Base-by-base conservation (phyloP, 2,329 filamentous ascomycete genomes). In the Westerdykella aurantiaca region DNA sequence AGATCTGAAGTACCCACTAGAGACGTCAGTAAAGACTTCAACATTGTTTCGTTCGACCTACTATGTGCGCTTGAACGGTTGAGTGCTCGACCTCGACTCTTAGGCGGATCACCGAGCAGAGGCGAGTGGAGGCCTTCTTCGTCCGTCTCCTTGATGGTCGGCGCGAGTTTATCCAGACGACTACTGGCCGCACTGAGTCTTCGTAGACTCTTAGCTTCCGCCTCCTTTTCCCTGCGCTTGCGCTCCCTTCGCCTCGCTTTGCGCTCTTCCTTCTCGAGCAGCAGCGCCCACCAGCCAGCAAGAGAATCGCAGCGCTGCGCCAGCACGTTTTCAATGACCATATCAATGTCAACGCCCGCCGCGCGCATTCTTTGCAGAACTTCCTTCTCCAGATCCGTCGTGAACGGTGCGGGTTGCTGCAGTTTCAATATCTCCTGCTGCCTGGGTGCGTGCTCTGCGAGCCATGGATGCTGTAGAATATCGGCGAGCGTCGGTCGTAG, bases 241-340 rank as follows among this genome's bases (percentile, higher is more conserved):
- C 82, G 80, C 57, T 96, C 89, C 49, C 84, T 77, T 48, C 89
- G 77, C 49, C 72, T 78, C 51, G 90, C 83, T 67, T 98, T 98
- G 7, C 89, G 81, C 63, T 89, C 81, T 62, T 98, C 93, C 65
- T 97, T 98, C 61, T 97, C 93, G 9, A 97, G 81, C 33, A 98
- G 71, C 22, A 98, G 69, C 3, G 88, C 86, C 93, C 93, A 98
- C 93, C 93, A 98, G 5, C 93, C 93, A 40, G 89, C 88, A 39
- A 98, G 72, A 5, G 85, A 79, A 68, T 98, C 91, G 61, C 93
- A 97, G 52, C 88, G 80, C 64, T 95, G 88, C 4, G 89, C 81
- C 31, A 95, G 69, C 3, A 98, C 93, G 57, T 93, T 94, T 63
- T 97, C 91, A 50, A 97, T 91, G 6, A 98, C 88, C 48, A 85